Conservation (phyloP, 2,329 filamentous ascomycete genomes). For the Xylaria digitata region DNA sequence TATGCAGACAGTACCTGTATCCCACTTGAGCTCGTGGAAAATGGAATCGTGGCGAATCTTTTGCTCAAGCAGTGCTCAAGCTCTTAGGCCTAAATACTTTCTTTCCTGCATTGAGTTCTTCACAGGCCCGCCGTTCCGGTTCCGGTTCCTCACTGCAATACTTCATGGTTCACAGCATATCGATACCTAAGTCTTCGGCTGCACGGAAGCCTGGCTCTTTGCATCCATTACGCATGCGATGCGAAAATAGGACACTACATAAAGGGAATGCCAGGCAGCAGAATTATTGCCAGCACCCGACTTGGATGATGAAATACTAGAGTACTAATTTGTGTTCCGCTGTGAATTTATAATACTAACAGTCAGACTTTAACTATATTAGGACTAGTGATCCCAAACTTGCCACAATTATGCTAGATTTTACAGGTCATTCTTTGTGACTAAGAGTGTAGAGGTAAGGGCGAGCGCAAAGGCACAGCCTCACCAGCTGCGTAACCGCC, state of each 20-base stretch:
- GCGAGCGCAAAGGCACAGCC: constrained; percentile 26
- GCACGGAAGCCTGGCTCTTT: constrained; percentile 12
- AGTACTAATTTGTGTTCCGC: neutral
- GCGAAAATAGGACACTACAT: neutral
- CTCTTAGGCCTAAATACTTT: no score
- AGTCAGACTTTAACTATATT: neutral
- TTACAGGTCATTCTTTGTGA: neutral
- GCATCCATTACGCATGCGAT: constrained; percentile 1
- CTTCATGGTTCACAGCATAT: no score
- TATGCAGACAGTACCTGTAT: no score
- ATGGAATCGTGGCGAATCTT: no score
- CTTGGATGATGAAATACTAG: neutral
- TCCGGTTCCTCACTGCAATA: no score
- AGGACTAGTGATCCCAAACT: neutral
- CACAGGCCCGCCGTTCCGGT: no score
- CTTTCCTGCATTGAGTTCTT: no score
- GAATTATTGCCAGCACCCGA: constrained; percentile 15
- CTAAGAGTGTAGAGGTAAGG: neutral
- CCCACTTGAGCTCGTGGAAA: no score
- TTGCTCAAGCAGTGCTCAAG: no score
- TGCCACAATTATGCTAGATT: neutral
- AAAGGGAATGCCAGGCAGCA: constrained; percentile 10
- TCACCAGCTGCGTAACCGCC: constrained; percentile 30
- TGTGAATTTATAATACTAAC: constrained; percentile 2
- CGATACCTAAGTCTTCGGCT: constrained; percentile 2